Evolutionary conservation across 176 grass and related monocot species (phyloP), one percentile per base, ranked within the genome.

Genomic region (Puya raimondii): DNA sequence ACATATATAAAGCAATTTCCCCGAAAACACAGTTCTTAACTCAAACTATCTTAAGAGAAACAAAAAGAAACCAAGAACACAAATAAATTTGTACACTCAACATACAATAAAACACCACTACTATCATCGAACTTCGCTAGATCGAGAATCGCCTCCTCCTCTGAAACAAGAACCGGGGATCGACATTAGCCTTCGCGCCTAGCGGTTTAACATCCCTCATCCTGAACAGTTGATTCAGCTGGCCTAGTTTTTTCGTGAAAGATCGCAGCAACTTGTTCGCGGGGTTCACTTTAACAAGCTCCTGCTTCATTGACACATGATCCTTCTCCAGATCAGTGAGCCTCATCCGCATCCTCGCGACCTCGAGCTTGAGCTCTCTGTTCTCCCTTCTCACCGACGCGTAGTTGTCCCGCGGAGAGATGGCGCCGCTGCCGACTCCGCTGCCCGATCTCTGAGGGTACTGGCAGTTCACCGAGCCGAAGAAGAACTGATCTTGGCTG

Each of bases 291-390:
- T 80, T 79, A 52, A 96, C 92, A 65, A 96, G 79, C 64, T 91
- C 86, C 42, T 85, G 89, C 70, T 90, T 90, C 93, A 97, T 97
- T 59, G 81, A 92, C 5, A 89, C 89, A 75, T 97, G 93, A 79
- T 92, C 93, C 85, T 97, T 97, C 79, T 97, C 93, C 74, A 97
- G 78, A 76, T 97, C 89, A 12, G 86, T 97, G 12, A 97, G 79
- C 52, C 93, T 75, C 86, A 97, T 87, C 73, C 93, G 73, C 93
- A 97, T 97, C 23, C 93, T 85, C 16, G 89, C 86, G 54, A 97
- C 89, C 79, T 97, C 93, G 54, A 97, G 82, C 74, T 92, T 92
- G 12, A 97, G 82, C 71, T 97, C 93, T 59, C 89, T 74, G 78
- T 97, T 97, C 81, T 97, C 93, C 48, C 89, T 83, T 25, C 93